These are phyloP conservation scores for Diaporthe ilicicola DNA, from an alignment of 2,329 filamentous ascomycete species.

Conservation along the genomic window DNA sequence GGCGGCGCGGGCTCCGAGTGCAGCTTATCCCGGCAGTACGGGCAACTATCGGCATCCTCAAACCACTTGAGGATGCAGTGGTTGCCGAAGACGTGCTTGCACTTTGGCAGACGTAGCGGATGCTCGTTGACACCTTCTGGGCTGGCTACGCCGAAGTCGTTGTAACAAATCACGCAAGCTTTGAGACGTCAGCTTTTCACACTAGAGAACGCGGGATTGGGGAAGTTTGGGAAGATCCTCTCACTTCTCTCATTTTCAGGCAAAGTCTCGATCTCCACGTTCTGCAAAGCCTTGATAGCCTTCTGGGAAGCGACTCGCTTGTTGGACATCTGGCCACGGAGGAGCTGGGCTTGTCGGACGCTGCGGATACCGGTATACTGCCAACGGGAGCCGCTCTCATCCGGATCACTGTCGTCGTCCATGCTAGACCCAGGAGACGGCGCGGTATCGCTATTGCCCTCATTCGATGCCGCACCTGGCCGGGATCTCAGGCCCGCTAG, in stretches of 20 bases:
- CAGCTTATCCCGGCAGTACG: slow-evolving; percentile 70
- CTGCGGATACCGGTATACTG: slow-evolving; percentile 15
- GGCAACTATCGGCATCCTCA: slow-evolving; percentile 68
- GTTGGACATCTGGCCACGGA: slow-evolving; percentile 53
- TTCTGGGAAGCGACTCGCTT: slow-evolving; percentile 58
- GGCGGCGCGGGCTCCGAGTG: slow-evolving; percentile 53
- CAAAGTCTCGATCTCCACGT: slow-evolving; percentile 54
- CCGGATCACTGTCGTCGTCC: slow-evolving; percentile 34
- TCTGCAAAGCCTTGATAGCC: slow-evolving; percentile 56
- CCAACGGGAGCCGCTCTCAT: slow-evolving; percentile 46
- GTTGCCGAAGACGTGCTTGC: slow-evolving; percentile 71
- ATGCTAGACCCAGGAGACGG: slow-evolving; percentile 12
- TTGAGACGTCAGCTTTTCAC: slow-evolving; percentile 25
- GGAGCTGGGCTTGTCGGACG: slow-evolving; percentile 46
- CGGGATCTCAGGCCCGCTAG: slow-evolving; percentile 26
- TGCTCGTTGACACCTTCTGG: slow-evolving; percentile 67
- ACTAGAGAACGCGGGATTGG: slow-evolving; percentile 12
- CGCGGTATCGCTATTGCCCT: slow-evolving; percentile 12
- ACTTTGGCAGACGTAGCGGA: slow-evolving; percentile 66
- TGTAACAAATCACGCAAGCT: slow-evolving; percentile 73
- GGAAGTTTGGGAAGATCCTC: slow-evolving; percentile 39
- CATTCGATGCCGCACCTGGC: slow-evolving; percentile 4
- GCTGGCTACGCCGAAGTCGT: slow-evolving; percentile 64
- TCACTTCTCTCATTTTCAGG: slow-evolving; percentile 57
- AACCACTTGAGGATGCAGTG: slow-evolving; percentile 74